Percentiles rank a stretch among this genome's conserved stretches.
Conservation (phyloP, 371 early-diverging fungal species). For the Mortierella sp. region DNA sequence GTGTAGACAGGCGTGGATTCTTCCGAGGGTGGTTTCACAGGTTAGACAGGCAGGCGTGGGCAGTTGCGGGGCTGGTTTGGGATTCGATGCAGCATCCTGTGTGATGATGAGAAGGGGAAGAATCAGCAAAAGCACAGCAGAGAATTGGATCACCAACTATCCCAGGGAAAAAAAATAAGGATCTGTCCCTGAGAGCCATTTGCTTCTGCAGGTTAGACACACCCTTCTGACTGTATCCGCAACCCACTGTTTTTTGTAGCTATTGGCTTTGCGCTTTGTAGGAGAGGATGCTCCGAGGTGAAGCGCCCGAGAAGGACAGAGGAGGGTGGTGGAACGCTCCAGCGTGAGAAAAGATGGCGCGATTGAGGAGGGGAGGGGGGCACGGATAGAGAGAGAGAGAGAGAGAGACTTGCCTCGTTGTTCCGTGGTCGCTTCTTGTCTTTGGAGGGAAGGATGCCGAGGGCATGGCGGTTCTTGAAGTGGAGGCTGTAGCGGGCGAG, state of each 20-base stretch:
- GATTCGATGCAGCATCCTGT: conserved; percentile 16
- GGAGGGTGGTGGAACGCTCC: no score
- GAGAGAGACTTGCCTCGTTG: conserved; percentile 29
- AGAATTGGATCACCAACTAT: no score
- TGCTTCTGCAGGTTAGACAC: no score
- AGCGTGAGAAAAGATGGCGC: no score
- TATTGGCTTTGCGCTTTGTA: no score
- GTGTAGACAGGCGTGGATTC: conserved; percentile 86
- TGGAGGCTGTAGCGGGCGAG: conserved; percentile 61
- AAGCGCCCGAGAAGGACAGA: no score
- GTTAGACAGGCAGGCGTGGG: conserved; percentile 74
- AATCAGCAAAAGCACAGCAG: no score
- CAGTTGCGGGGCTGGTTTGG: conserved; percentile 59
- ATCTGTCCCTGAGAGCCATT: no score
- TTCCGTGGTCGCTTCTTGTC: conserved; percentile 29
- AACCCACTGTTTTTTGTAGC: no score
- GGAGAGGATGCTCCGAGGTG: no score
- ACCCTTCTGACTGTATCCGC: no score
- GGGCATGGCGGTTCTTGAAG: conserved; percentile 54
- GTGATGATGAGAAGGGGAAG: not conserved
- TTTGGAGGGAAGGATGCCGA: conserved; percentile 42
- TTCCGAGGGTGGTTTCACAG: conserved; percentile 70
- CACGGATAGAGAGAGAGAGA: not conserved
- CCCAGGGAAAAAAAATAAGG: no score
- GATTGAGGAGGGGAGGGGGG: not conserved